Evolutionary conservation across 306 rosid genomes (phyloP), one percentile per base, ranked within the genome.

Genomic region (Senna tora): DNA sequence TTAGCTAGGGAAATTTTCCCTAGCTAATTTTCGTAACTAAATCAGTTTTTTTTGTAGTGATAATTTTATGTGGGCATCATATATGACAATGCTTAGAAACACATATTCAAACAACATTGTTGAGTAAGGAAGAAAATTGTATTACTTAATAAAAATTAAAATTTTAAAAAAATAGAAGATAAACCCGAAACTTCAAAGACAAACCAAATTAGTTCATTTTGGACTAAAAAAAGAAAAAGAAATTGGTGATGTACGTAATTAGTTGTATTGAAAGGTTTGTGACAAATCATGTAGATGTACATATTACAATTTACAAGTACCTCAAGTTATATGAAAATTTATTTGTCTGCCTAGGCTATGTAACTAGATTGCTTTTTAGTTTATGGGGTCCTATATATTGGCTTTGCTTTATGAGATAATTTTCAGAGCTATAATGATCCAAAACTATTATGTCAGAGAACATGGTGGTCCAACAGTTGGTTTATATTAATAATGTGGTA

Each of bases 381-480:
- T 42, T 65, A 28, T 47, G 53, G 61, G 67, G 60, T 65, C 65
- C 66, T 34, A 55, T 75, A 54, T 66, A 28, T 45, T 75, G 67
- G 59, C 34, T 57, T 43, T 67, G 52, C 49, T 75, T 66, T 75
- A 8, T 57, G 13, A 45, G 65, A 65, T 74, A 36, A 50, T 30
- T 25, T 65, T 46, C 71, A 69, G 65, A 56, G 49, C 50, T 70
- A 52, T 60, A 77, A 69, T 77, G 71, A 77, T 61, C 49, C 32
- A 62, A 52, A 63, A 70, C 75, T 62, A 71, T 62, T 53, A 62
- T 71, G 81, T 71, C 72, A 70, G 72, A 63, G 71, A 33, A 54
- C 32, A 25, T 25, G 52, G 67, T 77, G 81, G 81, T 70, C 77
- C 81, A 70, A 62, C 61, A 41, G 53, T 70, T 71, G 52, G 52